Conservation (phyloP, 2,329 filamentous ascomycete genomes). For the Coniochaeta ligniaria region DNA sequence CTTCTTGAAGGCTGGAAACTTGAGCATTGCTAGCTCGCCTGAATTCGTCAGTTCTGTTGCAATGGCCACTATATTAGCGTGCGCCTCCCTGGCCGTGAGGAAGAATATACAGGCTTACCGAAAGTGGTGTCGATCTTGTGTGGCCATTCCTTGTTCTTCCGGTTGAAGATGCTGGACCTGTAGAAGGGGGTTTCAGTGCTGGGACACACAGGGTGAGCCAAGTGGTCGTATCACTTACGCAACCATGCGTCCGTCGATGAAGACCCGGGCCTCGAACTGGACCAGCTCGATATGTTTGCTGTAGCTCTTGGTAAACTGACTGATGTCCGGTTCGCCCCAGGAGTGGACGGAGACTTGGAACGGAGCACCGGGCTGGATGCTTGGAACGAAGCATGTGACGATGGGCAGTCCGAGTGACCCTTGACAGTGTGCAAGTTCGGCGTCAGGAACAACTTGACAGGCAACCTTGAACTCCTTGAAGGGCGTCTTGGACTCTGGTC, state of each 20-base stretch:
- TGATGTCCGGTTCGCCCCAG: conserved; percentile 58
- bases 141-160: conserved; percentile 38
- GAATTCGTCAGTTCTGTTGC: conserved; percentile 42
- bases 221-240: conserved; percentile 39
- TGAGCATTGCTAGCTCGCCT: conserved; percentile 53
- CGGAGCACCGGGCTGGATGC: conserved; percentile 45
- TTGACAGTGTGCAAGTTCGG: conserved; percentile 44
- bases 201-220: not conserved
- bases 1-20: conserved; percentile 65
- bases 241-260: conserved; percentile 59
- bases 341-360: conserved; percentile 72
- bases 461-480: conserved; percentile 76
- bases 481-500: conserved; percentile 53
- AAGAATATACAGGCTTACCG: conserved; percentile 20
- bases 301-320: conserved; percentile 47
- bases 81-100: not conserved
- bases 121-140: conserved; percentile 38
- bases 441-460: conserved; percentile 60
- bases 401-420: conserved; percentile 50
- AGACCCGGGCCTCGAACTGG: conserved; percentile 59
- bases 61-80: conserved; percentile 2
- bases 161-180: conserved; percentile 49
- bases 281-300: conserved; percentile 49
- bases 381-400: conserved; percentile 66
- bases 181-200: not conserved